Evolutionary conservation across 1,139 yeast species (phyloP).

Genomic region (Pichia sp.): DNA sequence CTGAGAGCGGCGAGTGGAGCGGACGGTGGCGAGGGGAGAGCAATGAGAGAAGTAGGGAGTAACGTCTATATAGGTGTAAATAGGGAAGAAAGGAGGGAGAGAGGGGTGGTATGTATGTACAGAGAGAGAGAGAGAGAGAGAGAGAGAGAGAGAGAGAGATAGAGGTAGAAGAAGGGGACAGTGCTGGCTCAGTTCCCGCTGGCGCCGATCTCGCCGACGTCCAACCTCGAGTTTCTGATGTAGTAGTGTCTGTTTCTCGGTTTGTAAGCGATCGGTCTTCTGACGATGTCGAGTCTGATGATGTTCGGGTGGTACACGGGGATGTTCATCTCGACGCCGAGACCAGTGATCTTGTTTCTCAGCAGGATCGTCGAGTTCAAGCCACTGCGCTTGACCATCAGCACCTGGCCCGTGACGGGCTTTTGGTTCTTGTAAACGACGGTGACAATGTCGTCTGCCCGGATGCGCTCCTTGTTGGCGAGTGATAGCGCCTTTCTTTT

Average conservation of each 20-base stretch:
- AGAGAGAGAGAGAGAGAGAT: no score
- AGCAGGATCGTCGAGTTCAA: conserved; percentile 68
- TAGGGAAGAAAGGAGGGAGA: neutral
- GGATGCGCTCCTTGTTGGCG: conserved; percentile 46
- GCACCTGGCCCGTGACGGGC: conserved; percentile 64
- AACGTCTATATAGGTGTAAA: neutral
- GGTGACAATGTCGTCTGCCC: conserved; percentile 79
- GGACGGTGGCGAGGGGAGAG: no score
- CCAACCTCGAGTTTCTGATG: conserved; percentile 77
- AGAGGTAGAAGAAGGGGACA: no score
- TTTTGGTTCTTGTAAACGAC: conserved; percentile 69
- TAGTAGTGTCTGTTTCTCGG: conserved; percentile 80
- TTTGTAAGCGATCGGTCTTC: conserved; percentile 67
- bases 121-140: no score
- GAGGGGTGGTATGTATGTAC: neutral
- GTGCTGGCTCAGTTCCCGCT: conserved; percentile 16
- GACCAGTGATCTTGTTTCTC: conserved; percentile 71
- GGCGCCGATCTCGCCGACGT: conserved; percentile 44
- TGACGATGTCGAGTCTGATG: conserved; percentile 66
- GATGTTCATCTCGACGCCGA: conserved; percentile 77
- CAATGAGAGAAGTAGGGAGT: no score
- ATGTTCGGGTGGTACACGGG: conserved; percentile 77
- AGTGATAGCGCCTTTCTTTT: conserved; percentile 60
- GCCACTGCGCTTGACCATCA: conserved; percentile 68
- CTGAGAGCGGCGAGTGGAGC: no score